Evolutionary conservation across 495 filamentous ascomycete species (phyloP).

Genomic region (Aspergillus diversus): DNA sequence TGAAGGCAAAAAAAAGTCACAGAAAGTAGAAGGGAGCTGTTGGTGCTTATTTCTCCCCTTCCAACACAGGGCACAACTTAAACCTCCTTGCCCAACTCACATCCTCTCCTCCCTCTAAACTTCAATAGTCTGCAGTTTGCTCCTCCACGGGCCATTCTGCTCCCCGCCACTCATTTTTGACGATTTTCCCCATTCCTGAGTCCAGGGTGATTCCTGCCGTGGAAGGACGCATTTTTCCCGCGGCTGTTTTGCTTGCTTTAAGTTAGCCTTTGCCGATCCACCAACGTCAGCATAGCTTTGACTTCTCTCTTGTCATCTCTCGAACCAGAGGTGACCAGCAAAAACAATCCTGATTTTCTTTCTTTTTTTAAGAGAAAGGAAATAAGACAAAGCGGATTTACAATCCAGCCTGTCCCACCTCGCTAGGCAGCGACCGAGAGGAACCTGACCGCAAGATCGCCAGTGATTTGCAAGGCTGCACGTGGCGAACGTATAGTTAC

Average conservation of each 20-base stretch:
- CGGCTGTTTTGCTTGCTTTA: not conserved
- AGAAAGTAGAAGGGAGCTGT: no score
- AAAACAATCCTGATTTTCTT: not conserved
- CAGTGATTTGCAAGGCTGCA: conserved; percentile 4
- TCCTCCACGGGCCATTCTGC: not conserved
- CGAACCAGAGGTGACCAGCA: not conserved
- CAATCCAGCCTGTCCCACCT: not conserved
- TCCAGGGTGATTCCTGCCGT: conserved; percentile 6
- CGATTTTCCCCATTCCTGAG: not conserved
- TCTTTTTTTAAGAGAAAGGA: not conserved
- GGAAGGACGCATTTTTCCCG: not conserved
- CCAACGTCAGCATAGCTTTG: not conserved
- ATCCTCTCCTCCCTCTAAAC: not conserved
- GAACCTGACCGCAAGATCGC: not conserved
- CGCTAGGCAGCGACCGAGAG: not conserved
- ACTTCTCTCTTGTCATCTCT: not conserved
- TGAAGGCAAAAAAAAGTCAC: no score
- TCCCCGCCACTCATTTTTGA: not conserved
- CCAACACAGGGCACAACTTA: not conserved
- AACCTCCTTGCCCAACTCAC: not conserved
- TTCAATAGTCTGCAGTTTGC: not conserved
- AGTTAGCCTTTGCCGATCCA: not conserved
- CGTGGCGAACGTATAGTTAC: conserved; percentile 2
- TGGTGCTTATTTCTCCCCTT: no score
- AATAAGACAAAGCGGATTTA: not conserved